Conservation (phyloP, 495 filamentous ascomycete genomes). For the Penicillium paxilli region DNA sequence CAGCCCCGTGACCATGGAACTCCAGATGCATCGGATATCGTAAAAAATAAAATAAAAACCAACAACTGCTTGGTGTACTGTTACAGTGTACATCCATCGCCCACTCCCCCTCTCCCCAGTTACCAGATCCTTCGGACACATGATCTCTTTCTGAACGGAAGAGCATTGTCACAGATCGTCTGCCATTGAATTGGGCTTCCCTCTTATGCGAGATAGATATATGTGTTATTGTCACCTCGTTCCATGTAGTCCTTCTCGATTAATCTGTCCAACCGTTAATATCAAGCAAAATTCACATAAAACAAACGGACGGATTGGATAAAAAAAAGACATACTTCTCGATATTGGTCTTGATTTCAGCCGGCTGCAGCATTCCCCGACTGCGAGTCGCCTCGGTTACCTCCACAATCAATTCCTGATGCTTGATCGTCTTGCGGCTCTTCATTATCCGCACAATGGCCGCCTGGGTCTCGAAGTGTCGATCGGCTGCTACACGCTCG, state of each 20-base stretch:
- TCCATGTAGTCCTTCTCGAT: constrained; percentile 98
- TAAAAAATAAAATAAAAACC: no score
- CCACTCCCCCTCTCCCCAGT: no score
- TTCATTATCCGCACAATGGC: constrained; percentile 99
- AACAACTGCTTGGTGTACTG: neutral
- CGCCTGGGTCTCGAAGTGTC: constrained; percentile 94
- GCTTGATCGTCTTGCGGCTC: constrained; percentile 80
- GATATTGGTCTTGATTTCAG: constrained; percentile 93
- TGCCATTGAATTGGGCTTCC: no score
- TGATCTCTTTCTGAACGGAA: no score
- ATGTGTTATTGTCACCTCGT: constrained; percentile 70
- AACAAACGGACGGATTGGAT: no score
- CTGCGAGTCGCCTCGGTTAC: constrained; percentile 86
- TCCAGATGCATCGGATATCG: neutral
- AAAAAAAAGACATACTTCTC: constrained; percentile 82
- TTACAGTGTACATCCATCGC: no score
- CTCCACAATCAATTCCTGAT: constrained; percentile 78
- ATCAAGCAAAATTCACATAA: neutral
- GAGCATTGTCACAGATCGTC: no score
- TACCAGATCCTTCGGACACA: no score
- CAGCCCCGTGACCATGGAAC: neutral
- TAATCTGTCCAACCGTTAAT: constrained; percentile 51
- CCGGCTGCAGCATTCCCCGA: constrained; percentile 77
- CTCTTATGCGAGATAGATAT: constrained; percentile 86
- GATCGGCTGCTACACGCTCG: constrained; percentile 81